Evolutionary conservation across 2,329 filamentous ascomycete species (phyloP).

Genomic region (Venturia aucupariae): DNA sequence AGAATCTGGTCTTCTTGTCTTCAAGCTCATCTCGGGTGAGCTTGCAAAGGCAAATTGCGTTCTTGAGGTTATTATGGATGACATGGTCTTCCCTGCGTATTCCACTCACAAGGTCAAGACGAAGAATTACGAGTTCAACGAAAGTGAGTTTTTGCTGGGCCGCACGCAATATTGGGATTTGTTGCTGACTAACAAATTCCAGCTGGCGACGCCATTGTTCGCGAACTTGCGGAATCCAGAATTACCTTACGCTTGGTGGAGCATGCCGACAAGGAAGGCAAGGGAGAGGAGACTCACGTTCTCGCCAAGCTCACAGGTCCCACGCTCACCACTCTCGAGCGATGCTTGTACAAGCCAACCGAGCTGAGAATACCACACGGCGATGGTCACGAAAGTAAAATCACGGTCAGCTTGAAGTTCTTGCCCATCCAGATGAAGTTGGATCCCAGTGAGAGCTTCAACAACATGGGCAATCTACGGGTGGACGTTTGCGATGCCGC

Average conservation of each 20-base stretch:
- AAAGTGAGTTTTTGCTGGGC: conserved; percentile 43
- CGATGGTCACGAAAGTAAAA: conserved; percentile 64
- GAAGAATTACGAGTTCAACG: conserved; percentile 66
- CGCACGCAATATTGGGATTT: background rate
- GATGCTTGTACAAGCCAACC: conserved; percentile 81
- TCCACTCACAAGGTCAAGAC: conserved; percentile 65
- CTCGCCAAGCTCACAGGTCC: conserved; percentile 76
- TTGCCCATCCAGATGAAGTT: conserved; percentile 90
- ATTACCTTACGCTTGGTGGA: conserved; percentile 81
- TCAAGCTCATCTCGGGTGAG: conserved; percentile 86
- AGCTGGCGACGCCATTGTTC: conserved; percentile 87
- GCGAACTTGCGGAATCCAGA: conserved; percentile 92
- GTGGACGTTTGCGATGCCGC: conserved; percentile 85
- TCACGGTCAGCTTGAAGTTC: conserved; percentile 91
- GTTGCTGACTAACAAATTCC: conserved; percentile 20
- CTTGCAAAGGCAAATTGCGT: conserved; percentile 67
- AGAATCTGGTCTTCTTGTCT: conserved; percentile 89
- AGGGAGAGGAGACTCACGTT: conserved; percentile 60
- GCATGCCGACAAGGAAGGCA: conserved; percentile 63
- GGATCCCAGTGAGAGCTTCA: conserved; percentile 92
- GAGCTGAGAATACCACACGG: conserved; percentile 70
- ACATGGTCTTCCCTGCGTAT: conserved; percentile 88
- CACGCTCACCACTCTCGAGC: conserved; percentile 78
- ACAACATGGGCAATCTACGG: conserved; percentile 92
- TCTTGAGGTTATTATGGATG: conserved; percentile 85